phyloP scores from a whole-genome alignment of 495 filamentous ascomycete genomes.

The Neurospora africana region DNA sequence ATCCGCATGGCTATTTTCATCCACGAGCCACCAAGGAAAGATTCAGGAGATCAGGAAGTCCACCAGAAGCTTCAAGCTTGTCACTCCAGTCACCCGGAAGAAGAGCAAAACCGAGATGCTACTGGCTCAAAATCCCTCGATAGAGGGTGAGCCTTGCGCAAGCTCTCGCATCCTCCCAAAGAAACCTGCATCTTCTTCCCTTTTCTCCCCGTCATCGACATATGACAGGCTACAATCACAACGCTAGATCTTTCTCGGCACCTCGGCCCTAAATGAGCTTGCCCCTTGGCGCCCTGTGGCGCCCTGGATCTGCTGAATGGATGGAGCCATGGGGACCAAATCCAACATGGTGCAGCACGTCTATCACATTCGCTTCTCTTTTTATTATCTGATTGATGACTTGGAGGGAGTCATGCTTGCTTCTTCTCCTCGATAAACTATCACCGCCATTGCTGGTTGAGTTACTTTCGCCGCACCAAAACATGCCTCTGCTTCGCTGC shows the following conservation, averaged over 20 bases:
- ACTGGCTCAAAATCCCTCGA: neutral
- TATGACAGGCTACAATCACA: neutral
- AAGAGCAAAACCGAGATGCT: neutral
- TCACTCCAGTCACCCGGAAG: neutral
- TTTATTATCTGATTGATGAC: neutral
- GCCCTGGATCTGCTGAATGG: neutral
- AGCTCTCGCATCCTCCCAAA: neutral
- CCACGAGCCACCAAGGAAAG: neutral
- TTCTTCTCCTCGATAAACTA: neutral
- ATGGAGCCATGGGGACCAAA: neutral
- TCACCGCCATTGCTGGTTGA: neutral
- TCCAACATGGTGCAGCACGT: neutral
- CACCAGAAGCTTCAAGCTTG: neutral
- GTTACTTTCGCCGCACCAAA: neutral
- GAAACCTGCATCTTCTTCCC: neutral
- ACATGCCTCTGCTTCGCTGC: neutral
- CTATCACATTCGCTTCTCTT: neutral
- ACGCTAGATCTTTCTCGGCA: neutral
- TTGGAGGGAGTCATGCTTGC: neutral
- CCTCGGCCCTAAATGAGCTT: neutral
- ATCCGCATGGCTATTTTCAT: neutral
- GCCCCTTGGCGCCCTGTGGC: neutral
- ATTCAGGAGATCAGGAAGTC: neutral
- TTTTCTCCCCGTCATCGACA: neutral
- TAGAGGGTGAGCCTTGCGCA: neutral